These are phyloP conservation scores for Neurospora sp. DNA, from an alignment of 495 filamentous ascomycete genomes.

Conservation along the genomic window DNA sequence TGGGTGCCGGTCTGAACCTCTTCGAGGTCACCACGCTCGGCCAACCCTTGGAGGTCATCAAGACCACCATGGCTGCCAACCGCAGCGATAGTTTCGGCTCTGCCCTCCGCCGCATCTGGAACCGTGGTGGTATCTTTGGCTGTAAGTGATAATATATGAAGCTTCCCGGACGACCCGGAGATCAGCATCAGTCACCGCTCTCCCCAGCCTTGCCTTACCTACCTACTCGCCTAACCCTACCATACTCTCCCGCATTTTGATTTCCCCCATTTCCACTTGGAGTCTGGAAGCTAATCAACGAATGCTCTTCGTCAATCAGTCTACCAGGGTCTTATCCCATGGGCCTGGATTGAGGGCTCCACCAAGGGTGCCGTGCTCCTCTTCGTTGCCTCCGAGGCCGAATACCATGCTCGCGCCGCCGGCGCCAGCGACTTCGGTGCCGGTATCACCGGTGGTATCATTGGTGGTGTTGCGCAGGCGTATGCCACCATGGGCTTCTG, in stretches of 20 bases:
- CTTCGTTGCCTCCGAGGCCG: constrained; percentile 97
- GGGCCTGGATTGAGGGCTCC: constrained; percentile 99
- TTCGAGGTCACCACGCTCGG: constrained; percentile 70
- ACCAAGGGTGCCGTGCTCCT: constrained; percentile 98
- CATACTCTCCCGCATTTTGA: background rate
- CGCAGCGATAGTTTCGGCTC: constrained; percentile 75
- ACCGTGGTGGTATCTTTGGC: constrained; percentile 85
- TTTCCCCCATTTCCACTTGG: background rate
- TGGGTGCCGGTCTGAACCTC: constrained; percentile 94
- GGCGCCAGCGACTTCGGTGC: constrained; percentile 79
- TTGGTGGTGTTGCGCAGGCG: constrained; percentile 90
- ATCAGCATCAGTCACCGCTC: background rate
- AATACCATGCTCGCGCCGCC: constrained; percentile 74
- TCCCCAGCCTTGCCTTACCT: background rate
- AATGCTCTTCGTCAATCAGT: constrained; percentile 42
- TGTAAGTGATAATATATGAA: constrained; percentile 52
- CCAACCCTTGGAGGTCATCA: constrained; percentile 96
- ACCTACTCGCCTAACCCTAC: background rate
- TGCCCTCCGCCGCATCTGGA: constrained; percentile 81
- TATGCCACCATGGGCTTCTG: constrained; percentile 99
- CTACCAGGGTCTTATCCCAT: constrained; percentile 98
- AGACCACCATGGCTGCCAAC: constrained; percentile 99
- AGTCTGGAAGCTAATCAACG: background rate
- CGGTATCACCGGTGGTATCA: constrained; percentile 87
- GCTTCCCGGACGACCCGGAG: background rate